Evolutionary conservation across 257 asterid genomes (phyloP).

Genomic region (Penstemon newberryi): DNA sequence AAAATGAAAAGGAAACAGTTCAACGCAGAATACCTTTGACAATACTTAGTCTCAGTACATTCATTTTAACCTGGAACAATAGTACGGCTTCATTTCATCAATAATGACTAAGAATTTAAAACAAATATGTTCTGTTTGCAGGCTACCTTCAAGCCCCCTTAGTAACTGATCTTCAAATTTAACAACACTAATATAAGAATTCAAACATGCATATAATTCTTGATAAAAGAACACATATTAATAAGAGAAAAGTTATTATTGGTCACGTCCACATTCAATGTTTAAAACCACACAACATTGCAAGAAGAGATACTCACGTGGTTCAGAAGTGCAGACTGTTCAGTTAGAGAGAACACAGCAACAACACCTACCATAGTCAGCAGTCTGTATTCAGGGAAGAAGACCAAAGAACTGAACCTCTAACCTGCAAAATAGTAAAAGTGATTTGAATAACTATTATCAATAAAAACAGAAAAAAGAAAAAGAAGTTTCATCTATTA

Average conservation of each 20-base stretch:
- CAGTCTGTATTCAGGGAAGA: background rate
- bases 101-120: no score
- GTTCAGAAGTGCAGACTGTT: slow-evolving; percentile 31
- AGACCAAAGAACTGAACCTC: background rate
- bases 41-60: background rate
- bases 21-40: slow-evolving; percentile 2
- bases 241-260: background rate
- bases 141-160: background rate
- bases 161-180: background rate
- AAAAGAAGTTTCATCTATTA: background rate
- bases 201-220: background rate
- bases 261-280: slow-evolving; percentile 13
- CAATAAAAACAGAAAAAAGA: background rate
- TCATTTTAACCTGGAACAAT: background rate
- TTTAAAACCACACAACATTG: slow-evolving; percentile 11
- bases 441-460: background rate
- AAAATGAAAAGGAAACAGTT: background rate
- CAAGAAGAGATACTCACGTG: slow-evolving; percentile 40
- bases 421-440: background rate
- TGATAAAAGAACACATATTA: background rate
- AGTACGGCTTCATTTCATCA: background rate
- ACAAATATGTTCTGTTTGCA: no score
- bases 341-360: slow-evolving; percentile 38
- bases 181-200: background rate
- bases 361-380: slow-evolving; percentile 37